Evolutionary conservation across 805 yeast species (phyloP), one percentile per base, ranked within the genome.

Genomic region (Suhomyces emberorum): DNA sequence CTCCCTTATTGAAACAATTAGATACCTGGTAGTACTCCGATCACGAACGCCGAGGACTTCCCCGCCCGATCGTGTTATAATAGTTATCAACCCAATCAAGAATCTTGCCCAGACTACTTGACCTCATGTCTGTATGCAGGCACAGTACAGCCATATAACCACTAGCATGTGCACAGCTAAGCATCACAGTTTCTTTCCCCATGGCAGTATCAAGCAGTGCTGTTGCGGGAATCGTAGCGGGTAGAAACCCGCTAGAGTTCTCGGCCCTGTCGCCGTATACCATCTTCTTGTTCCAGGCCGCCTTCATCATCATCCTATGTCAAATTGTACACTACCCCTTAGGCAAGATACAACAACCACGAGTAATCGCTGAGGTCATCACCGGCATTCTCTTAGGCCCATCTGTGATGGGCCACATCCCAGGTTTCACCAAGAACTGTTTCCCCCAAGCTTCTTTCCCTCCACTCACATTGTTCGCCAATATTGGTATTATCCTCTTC

Each of bases 351-450:
- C 78, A 77, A 46, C 93, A 85, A 54, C 95, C 95, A 0, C 68
- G 79, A 40, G 95, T 85, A 28, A 84, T 85, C 41, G 86, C 89
- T 5, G 95, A 85, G 51, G 93, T 85, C 32, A 67, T 85, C 7
- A 70, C 88, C 0, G 95, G 95, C 19, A 79, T 85, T 32, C 50
- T 85, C 1, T 58, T 85, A 33, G 91, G 93, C 0, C 91, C 91
- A 1, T 68, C 88, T 0, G 93, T 76, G 1, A 57, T 85, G 61
- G 93, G 93, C 4, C 76, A 70, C 29, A 75, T 83, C 22, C 88
- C 88, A 0, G 65, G 75, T 38, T 85, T 82, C 59, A 77, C 88
- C 3, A 51, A 52, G 0, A 76, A 71, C 3, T 77, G 86, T 23
- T 85, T 85, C 58, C 87, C 93, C 0, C 30, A 65, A 0, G 77